Conservation (phyloP, 805 yeast genomes). For the Brettanomyces bruxellensis region DNA sequence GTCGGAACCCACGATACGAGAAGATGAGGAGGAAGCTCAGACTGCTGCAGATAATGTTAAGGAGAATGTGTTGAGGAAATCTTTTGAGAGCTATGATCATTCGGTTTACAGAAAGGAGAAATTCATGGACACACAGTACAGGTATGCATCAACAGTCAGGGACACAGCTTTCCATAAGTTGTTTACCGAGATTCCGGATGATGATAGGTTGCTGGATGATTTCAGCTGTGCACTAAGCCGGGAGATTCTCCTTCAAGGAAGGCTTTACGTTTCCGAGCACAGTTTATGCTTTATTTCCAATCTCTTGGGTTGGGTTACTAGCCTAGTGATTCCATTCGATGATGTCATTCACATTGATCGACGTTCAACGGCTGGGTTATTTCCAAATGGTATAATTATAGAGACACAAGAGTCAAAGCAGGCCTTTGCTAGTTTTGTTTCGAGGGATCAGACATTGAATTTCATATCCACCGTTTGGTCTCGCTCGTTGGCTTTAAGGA, state of each 20-base stretch:
- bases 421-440: constrained; percentile 78
- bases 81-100: constrained; percentile 22
- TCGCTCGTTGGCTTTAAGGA: constrained; percentile 26
- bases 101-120: constrained; percentile 49
- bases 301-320: constrained; percentile 86
- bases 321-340: constrained; percentile 56
- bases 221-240: constrained; percentile 84
- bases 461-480: constrained; percentile 68
- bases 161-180: constrained; percentile 69
- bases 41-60: not conserved
- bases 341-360: constrained; percentile 73
- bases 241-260: constrained; percentile 82
- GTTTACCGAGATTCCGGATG: constrained; percentile 57
- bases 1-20: not conserved
- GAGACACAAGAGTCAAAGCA: constrained; percentile 58
- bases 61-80: not conserved
- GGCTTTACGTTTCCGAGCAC: constrained; percentile 70
- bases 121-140: constrained; percentile 47
- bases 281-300: constrained; percentile 82
- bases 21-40: not conserved
- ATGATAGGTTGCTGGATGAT: constrained; percentile 75
- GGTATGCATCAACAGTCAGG: constrained; percentile 56
- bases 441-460: constrained; percentile 70
- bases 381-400: constrained; percentile 80
- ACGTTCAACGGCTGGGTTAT: constrained; percentile 77